Base-by-base conservation (phyloP, 2,329 filamentous ascomycete genomes). In the Penicillium hordei region DNA sequence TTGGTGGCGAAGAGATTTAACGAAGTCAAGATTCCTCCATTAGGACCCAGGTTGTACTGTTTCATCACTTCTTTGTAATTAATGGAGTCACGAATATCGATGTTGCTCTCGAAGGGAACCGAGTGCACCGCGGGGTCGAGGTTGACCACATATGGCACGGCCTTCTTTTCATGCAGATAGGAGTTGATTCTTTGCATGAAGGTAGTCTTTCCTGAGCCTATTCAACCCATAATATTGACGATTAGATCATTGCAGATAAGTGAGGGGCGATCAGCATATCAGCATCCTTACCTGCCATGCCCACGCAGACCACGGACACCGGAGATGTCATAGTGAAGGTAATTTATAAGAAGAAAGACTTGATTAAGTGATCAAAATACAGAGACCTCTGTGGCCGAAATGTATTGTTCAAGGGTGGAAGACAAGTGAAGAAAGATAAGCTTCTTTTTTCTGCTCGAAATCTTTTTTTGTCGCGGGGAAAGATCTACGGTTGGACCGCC, bases 1-100 rank as follows among this genome's bases (percentile, higher is more conserved):
- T 99, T 99, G 57, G 95, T 99, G 42, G 93, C 91, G 75, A 99
- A 99, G 27, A 99, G 85, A 74, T 99, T 99, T 48, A 99, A 80
- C 12, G 90, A 94, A 2, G 95, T 99, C 65, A 99, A 80, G 70
- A 99, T 99, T 46, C 93, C 95, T 52, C 94, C 94, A 79, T 99
- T 99, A 9, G 94, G 94, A 0, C 94, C 94, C 0, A 99, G 85
- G 72, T 97, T 97, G 77, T 97, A 97, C 78, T 97, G 93, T 78
- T 93, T 95, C 95, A 99, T 99, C 63, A 99, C 94, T 77, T 99
- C 93, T 75, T 96, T 94, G 82, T 99, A 99, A 83, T 99, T 97
- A 75, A 99, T 93, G 27, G 90, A 94, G 78, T 99, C 94, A 70
- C 95, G 91, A 68, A 99, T 99, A 77, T 99, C 94, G 78, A 99